These are phyloP conservation scores for Kodamaea nitidulidarum DNA, from an alignment of 805 yeast genomes.

Conservation along the genomic window DNA sequence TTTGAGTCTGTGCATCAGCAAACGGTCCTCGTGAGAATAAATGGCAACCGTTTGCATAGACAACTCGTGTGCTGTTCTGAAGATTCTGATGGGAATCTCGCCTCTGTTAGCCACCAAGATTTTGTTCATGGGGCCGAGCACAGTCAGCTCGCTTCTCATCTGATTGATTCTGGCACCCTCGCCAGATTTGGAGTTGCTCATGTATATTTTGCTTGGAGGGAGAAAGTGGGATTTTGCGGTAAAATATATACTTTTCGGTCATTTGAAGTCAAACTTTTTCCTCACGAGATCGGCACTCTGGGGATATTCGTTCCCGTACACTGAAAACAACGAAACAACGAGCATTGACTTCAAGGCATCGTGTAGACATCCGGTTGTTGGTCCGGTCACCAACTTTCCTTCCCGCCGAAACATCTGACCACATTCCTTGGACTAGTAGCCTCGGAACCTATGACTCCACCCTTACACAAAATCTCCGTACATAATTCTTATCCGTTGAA, in stretches of 20 bases:
- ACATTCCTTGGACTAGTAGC: no score
- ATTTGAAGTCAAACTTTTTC: no score
- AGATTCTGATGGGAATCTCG: constrained; percentile 82
- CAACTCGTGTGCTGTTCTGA: constrained; percentile 95
- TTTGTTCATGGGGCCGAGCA: constrained; percentile 48
- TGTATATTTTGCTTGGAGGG: constrained; percentile 2
- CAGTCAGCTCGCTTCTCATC: constrained; percentile 41
- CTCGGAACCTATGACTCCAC: background rate
- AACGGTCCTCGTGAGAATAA: constrained; percentile 91
- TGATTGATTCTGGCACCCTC: constrained; percentile 27
- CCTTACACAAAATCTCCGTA: background rate
- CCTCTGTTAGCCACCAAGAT: constrained; percentile 82
- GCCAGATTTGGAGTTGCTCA: constrained; percentile 9
- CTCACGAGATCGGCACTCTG: no score
- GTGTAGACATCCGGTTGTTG: no score
- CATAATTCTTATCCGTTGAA: background rate
- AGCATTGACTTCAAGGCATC: no score
- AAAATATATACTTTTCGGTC: background rate
- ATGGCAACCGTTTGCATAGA: constrained; percentile 97
- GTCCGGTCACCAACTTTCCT: no score
- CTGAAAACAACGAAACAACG: no score
- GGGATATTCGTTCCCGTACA: no score
- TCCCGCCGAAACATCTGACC: no score
- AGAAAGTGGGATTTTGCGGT: constrained; percentile 1
- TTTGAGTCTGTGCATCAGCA: constrained; percentile 91